These are phyloP conservation scores for Russula brevipes DNA, from an alignment of 768 basidiomycete species.

Conservation along the genomic window DNA sequence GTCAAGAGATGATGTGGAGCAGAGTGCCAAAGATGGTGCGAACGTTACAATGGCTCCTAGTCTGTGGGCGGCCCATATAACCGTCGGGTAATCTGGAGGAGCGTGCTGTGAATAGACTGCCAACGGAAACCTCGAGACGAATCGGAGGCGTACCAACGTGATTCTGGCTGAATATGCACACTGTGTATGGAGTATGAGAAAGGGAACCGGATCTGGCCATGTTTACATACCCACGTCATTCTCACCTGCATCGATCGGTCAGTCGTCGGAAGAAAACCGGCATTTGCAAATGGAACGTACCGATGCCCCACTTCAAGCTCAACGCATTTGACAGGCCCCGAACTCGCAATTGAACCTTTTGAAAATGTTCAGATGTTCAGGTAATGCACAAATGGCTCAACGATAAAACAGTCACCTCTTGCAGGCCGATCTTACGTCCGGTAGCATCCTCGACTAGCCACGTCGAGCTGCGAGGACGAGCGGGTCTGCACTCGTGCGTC, in stretches of 20 bases:
- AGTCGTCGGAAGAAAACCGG: neutral
- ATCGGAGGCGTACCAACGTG: constrained; percentile 28
- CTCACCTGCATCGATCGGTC: constrained; percentile 29
- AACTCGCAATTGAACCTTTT: constrained; percentile 35
- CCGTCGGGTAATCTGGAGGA: constrained; percentile 17
- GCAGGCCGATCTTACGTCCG: constrained; percentile 33
- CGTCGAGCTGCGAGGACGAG: constrained; percentile 24
- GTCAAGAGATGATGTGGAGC: neutral
- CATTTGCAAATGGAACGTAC: constrained; percentile 28
- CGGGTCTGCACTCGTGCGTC: constrained; percentile 23
- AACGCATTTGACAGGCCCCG: constrained; percentile 39
- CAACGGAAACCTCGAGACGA: neutral
- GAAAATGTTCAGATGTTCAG: neutral
- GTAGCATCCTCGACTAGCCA: constrained; percentile 43
- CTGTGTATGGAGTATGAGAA: constrained; percentile 12
- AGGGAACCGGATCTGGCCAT: too few relatives aligned
- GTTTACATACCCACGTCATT: constrained; percentile 37
- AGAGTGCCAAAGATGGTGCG: neutral
- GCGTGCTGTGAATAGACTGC: neutral
- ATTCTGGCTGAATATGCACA: constrained; percentile 28
- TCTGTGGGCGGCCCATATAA: constrained; percentile 27
- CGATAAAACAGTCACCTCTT: constrained; percentile 33
- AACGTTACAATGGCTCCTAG: constrained; percentile 29
- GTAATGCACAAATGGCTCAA: neutral
- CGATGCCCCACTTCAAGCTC: constrained; percentile 32